Conservation (phyloP, 352 stramenopile genomes). For the Globisporangium canariense region DNA sequence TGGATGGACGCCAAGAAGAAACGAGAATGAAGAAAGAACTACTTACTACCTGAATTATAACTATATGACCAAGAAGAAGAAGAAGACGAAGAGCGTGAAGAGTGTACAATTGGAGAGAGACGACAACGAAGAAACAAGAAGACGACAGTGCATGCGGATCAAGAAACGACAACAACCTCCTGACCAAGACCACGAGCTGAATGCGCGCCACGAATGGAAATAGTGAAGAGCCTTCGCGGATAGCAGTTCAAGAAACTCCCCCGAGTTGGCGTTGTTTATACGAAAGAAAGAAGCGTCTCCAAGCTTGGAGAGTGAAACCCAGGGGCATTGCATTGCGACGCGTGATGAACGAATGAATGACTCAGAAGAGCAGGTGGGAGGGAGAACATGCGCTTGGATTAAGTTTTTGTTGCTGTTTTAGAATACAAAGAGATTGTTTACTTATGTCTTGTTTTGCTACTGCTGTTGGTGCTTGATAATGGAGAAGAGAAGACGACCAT, state of each 20-base stretch:
- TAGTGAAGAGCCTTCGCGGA: background rate
- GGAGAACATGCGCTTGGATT: background rate
- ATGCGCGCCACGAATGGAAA: background rate
- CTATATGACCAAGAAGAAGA: conserved; percentile 5
- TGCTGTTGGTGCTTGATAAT: background rate
- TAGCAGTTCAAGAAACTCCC: background rate
- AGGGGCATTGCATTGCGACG: no score
- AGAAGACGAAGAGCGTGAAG: background rate
- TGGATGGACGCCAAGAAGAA: background rate
- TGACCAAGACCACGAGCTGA: background rate
- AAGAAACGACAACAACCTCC: background rate
- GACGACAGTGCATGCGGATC: background rate
- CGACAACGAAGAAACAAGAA: background rate
- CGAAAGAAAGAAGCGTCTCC: background rate
- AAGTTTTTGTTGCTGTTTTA: conserved; percentile 2
- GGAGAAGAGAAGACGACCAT: background rate
- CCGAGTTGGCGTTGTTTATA: background rate
- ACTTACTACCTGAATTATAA: conserved; percentile 12
- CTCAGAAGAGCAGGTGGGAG: background rate
- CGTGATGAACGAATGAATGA: no score
- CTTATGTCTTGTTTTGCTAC: background rate
- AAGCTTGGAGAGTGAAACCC: no score
- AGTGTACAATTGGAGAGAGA: conserved; percentile 13
- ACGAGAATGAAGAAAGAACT: conserved; percentile 2
- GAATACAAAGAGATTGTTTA: conserved; percentile 4